Evolutionary conservation across 495 filamentous ascomycete genomes (phyloP).

Genomic region (Melanomma pulvis-pyrius): DNA sequence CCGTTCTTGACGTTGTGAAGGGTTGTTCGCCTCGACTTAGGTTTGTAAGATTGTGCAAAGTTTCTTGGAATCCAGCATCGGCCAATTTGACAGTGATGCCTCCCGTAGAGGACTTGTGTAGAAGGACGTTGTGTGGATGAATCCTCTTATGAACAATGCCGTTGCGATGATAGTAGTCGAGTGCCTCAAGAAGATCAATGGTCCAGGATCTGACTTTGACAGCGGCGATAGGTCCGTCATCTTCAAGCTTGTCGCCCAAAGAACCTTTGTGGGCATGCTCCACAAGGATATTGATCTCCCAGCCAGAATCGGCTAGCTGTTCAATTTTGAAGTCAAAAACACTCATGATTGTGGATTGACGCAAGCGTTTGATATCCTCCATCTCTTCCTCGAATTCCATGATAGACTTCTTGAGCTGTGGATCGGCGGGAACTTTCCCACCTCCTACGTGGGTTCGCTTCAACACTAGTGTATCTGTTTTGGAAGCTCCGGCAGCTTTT

Average conservation of each 20-base stretch:
- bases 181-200: conserved; percentile 83
- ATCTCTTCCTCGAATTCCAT: conserved; percentile 68
- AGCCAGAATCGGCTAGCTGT: conserved; percentile 48
- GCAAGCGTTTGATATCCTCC: conserved; percentile 70
- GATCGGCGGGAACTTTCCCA: conserved; percentile 53
- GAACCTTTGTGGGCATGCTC: conserved; percentile 82
- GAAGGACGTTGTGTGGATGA: conserved; percentile 73
- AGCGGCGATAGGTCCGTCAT: conserved; percentile 71
- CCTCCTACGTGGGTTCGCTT: conserved; percentile 67
- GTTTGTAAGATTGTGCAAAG: conserved; percentile 61
- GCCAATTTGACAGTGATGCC: conserved; percentile 65
- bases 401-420: conserved; percentile 63
- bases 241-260: conserved; percentile 75
- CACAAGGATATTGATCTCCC: conserved; percentile 80
- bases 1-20: conserved; percentile 57
- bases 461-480: conserved; percentile 60
- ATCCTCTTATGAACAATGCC: conserved; percentile 80
- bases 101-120: conserved; percentile 62
- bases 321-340: conserved; percentile 79
- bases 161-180: conserved; percentile 82
- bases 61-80: conserved; percentile 68
- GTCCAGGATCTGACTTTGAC: conserved; percentile 81
- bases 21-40: conserved; percentile 48
- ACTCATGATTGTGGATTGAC: conserved; percentile 75
- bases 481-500: conserved; percentile 42